Conservation (phyloP, 2,329 filamentous ascomycete genomes). For the Penicillium sp. region DNA sequence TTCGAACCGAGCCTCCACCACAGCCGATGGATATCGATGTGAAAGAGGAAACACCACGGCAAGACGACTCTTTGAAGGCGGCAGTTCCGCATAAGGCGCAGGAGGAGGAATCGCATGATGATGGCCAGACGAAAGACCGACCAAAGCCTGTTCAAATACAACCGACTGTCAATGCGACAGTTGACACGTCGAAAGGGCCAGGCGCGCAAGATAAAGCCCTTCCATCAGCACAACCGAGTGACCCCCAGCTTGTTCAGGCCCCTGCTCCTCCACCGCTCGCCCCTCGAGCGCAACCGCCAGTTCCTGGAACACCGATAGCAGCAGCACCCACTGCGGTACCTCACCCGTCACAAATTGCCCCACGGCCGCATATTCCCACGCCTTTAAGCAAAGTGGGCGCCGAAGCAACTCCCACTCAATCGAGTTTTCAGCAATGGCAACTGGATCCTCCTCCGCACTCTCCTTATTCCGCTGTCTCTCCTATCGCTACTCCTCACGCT, state of each 20-base stretch:
- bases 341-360: constrained; percentile 32
- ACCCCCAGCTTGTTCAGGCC: constrained; percentile 22
- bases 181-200: not conserved
- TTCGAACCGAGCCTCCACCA: constrained; percentile 11
- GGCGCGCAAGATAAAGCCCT: constrained; percentile 18
- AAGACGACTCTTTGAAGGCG: constrained; percentile 4
- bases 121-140: not conserved
- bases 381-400: not conserved
- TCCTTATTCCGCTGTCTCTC: constrained; percentile 30
- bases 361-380: constrained; percentile 20
- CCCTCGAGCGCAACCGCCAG: constrained; percentile 22
- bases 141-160: constrained; percentile 9
- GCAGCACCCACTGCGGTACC: constrained; percentile 21
- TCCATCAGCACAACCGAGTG: constrained; percentile 22
- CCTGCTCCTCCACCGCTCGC: constrained; percentile 25
- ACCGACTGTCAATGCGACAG: constrained; percentile 3
- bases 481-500: constrained; percentile 23
- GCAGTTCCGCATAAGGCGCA: constrained; percentile 7
- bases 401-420: constrained; percentile 31
- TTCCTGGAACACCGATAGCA: constrained; percentile 23
- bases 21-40: constrained; percentile 36
- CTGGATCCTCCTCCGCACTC: constrained; percentile 38
- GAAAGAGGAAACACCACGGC: constrained; percentile 25
- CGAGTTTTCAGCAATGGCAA: constrained; percentile 44
- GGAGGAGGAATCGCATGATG: constrained; percentile 10